Base-by-base conservation (phyloP, 805 yeast genomes). In the Hanseniaspora jakobsenii region DNA sequence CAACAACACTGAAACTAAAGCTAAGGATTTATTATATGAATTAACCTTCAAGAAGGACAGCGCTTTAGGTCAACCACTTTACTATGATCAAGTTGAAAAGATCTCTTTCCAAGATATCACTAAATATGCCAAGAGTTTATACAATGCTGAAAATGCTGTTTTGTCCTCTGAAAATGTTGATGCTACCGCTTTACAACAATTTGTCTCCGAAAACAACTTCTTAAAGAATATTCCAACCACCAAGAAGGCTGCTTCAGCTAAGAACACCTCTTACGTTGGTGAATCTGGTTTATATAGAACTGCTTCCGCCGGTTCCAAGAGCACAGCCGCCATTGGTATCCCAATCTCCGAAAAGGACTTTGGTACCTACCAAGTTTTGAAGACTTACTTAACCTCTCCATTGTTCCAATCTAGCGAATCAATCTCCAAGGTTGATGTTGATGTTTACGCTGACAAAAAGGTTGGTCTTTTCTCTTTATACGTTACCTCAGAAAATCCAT, bases 21-120 rank as follows among this genome's bases (percentile, higher is more conserved):
- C 91, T 34, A 62, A 77, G 50, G 95, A 86, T 66, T 73, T 77
- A 53, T 74, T 85, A 59, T 89, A 83, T 67, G 75, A 76, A 54
- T 66, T 77, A 49, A 75, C 94, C 40, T 91, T 81, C 77, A 82
- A 91, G 71, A 69, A n/a, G n/a, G n/a, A 65, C 50, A 96, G 95
- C 45, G 38, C 34, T 21, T 75, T 83, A 57, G 96, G 95, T 58
- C 75, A 79, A 65, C 80, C 94, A 52, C 70, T 84, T 56, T 72
- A 72, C 62, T 83, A 73, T 61, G 81, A 81, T 62, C 81, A 83
- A 50, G 71, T 72, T 51, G 63, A 71, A 51, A 66, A 69, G 54
- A 67, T 76, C 53, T 50, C 78, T 28, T 55, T 74, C 44, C 85
- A 78, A 44, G 85, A 80, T 49, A 70, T 91, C 58, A 69, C 72